Evolutionary conservation across 139 green algal genomes (phyloP), one percentile per base, ranked within the genome.

Genomic region (Diplosphaera chodatii): DNA sequence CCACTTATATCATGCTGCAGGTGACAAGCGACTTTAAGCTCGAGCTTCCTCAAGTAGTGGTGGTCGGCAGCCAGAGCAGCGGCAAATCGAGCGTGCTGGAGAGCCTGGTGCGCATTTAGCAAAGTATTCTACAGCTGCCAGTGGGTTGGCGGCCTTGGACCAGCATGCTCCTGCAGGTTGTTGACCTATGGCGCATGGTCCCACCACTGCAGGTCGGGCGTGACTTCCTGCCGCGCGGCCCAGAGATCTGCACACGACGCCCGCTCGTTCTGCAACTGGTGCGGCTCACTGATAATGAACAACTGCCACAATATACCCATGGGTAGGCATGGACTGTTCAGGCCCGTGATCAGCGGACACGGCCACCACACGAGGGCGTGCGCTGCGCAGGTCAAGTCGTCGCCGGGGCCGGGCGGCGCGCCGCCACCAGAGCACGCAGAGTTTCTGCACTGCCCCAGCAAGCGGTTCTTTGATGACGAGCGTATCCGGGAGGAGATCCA

Each of bases 1-100:
- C n/a, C n/a, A n/a, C n/a, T n/a, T n/a, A n/a, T n/a, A n/a, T n/a
- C n/a, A n/a, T n/a, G n/a, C n/a, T n/a, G 63, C 83, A 95, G 91
- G 83, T 93, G 4, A 88, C 82, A 0, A 69, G 91, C 1, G 89
- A 96, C 67, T 80, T 95, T 22, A 91, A 89, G 77, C 81, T 96
- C 13, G 87, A 92, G 32, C 77, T 97, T 23, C 94, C 93, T 0
- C 90, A 97, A 77, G 91, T 99, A 21, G 95, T 90, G 4, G 95
- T 98, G 16, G 84, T 99, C 23, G 95, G 95, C 16, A 94, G 85
- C 64, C 95, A 99, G 69, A 93, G 81, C 86, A 96, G 86, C 72
- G 95, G 95, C 72, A 99, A 99, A 73, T 92, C 80, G 32, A 92
- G 79, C 70, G 95, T 99, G 20, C 79, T 99, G 1, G 95, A 99